phyloP scores from a whole-genome alignment of 2,329 filamentous ascomycete species.

The Colletotrichum melonis region DNA sequence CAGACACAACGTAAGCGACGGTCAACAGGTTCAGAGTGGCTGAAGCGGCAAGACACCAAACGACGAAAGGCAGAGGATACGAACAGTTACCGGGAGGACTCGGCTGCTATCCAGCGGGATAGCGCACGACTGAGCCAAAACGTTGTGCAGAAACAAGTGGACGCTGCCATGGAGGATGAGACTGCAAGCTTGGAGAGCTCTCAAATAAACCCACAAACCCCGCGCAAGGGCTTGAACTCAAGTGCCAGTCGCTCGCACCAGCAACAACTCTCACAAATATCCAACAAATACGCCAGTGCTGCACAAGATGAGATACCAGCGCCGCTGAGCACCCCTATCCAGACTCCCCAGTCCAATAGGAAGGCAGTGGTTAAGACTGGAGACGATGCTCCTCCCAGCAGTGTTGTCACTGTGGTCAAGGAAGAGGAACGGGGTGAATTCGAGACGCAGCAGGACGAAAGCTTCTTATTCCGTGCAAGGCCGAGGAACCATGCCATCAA shows the following conservation, averaged over 20 bases:
- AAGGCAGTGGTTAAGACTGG: neutral
- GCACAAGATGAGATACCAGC: neutral
- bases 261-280: neutral
- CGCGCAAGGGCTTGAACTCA: neutral
- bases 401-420: neutral
- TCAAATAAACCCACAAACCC: neutral
- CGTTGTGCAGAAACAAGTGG: neutral
- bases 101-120: neutral
- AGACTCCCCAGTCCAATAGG: constrained; percentile 23
- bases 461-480: constrained; percentile 46
- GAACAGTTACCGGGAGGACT: neutral
- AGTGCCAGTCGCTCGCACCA: neutral
- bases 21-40: constrained; percentile 45
- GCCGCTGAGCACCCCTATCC: constrained; percentile 22
- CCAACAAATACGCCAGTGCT: neutral
- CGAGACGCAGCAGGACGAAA: constrained; percentile 47
- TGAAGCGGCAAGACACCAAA: constrained; percentile 46
- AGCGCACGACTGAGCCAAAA: neutral
- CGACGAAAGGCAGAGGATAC: constrained; percentile 35
- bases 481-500: neutral
- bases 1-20: constrained; percentile 32
- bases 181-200: neutral
- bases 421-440: constrained; percentile 17
- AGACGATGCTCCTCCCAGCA: neutral
- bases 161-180: neutral